Evolutionary conservation across 148 eudicot species (phyloP).

Genomic region (Silene latifolia): DNA sequence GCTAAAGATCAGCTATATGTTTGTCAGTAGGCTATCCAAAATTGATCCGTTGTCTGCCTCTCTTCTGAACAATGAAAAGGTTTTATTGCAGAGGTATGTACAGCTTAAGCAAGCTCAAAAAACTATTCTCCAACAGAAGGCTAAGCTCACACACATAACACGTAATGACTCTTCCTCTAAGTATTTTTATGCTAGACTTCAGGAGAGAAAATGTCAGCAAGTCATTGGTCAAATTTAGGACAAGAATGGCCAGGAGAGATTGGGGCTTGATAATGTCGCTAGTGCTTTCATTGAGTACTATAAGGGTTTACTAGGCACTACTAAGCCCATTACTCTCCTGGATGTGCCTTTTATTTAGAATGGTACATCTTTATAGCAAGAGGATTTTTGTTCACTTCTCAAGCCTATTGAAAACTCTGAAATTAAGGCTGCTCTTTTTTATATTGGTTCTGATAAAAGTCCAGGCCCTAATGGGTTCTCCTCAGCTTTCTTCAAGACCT

Average conservation of each 20-base stretch:
- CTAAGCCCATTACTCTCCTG: neutral
- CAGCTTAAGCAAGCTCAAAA: too few species aligned
- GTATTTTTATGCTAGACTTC: too few species aligned
- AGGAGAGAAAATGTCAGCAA: too few species aligned
- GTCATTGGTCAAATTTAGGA: neutral
- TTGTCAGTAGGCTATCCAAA: too few species aligned
- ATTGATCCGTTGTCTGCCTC: accelerated
- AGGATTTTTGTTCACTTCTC: neutral
- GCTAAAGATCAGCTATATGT: too few species aligned
- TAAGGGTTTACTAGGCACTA: neutral
- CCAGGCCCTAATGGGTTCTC: neutral
- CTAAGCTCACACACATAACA: too few species aligned
- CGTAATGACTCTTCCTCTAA: too few species aligned
- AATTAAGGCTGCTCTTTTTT: neutral
- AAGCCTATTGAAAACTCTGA: neutral
- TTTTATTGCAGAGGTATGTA: too few species aligned
- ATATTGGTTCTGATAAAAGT: too few species aligned
- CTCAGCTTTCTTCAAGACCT: neutral
- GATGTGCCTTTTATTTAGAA: neutral
- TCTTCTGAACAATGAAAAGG: too few species aligned
- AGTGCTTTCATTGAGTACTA: neutral
- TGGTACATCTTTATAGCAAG: neutral
- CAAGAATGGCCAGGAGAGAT: neutral
- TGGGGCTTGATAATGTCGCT: neutral
- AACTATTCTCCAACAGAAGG: too few species aligned